Percentiles rank a stretch among this genome's conserved stretches.
phyloP scores from a whole-genome alignment of 495 filamentous ascomycete species.

The Cryomyces minteri region DNA sequence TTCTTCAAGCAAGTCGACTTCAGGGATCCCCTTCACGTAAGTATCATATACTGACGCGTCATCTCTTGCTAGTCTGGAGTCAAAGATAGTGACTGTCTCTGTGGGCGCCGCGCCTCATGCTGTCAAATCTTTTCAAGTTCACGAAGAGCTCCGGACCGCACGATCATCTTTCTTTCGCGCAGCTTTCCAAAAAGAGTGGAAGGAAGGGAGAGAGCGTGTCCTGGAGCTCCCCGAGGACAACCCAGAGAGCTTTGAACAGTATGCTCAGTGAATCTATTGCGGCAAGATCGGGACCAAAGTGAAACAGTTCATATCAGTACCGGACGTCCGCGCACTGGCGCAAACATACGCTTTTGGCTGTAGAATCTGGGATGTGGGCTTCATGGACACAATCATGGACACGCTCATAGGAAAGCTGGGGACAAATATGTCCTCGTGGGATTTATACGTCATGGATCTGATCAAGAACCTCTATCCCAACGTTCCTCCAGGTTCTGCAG shows the following conservation, averaged over 20 bases:
- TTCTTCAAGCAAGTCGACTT: no score
- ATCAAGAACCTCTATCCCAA: not conserved
- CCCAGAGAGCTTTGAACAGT: not conserved
- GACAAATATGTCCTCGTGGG: not conserved
- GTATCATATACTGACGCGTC: not conserved
- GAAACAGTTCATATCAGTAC: not conserved
- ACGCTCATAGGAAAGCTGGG: not conserved
- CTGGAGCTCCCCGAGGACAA: not conserved
- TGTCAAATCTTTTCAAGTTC: not conserved
- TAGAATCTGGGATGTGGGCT: not conserved
- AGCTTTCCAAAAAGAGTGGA: not conserved
- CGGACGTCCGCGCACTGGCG: not conserved
- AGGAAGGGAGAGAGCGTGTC: not conserved
- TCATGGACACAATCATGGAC: not conserved
- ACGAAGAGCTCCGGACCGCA: not conserved
- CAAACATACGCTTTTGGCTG: not conserved
- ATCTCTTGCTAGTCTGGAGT: not conserved
- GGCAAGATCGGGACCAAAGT: not conserved
- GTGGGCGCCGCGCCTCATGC: not conserved
- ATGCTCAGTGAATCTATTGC: not conserved
- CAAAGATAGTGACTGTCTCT: conserved; percentile 1
- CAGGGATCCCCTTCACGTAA: no score
- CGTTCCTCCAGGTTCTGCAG: not conserved
- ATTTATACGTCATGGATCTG: not conserved
- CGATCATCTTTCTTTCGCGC: conserved; percentile 1